Base-by-base conservation (phyloP, 179 eudicot species). In the Silene noctiflora region DNA sequence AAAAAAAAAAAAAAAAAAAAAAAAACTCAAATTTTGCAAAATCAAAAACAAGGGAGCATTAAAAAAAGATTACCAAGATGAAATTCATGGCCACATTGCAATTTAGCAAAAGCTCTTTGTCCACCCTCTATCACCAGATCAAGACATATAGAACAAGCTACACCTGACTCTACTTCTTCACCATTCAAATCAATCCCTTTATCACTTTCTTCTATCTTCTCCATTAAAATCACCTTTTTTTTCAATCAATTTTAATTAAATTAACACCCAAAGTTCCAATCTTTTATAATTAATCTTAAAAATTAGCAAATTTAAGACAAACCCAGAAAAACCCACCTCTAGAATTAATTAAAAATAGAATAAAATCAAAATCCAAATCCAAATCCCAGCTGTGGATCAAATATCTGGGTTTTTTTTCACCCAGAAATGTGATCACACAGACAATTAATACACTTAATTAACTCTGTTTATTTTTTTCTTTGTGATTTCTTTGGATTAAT, bases 371-470 rank as follows among this genome's bases (percentile, higher is more conserved):
- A 55, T 55, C 20, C 29, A 16, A 17, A 55, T 55, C 20, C 29
- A 56, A 63, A n/a, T 69, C 74, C 71, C 19, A 80, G 55, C 71
- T 81, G 75, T 73, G 81, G 72, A 73, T 63, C 81, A 81, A 69
- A 80, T 44, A 77, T 77, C 84, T 81, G 84, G 80, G 84, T 31
- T 24, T 71, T 44, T 39, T 44, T 56, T 1, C n/a, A 73, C 84
- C 84, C 84, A 81, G 81, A 77, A 81, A 73, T 68, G 74, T 81
- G 84, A 81, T 81, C 81, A 73, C 81, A 77, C 75, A 77, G 68
- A 76, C n/a, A 73, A 75, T 55, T 14, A 70, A 46, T 70, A 22
- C 25, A 22, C 60, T 70, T 13, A 25, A 16, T 58, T 51, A 0
- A 44, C 39, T 70, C 0, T 53, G n/a, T 29, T 33, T 14, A 10